Percentiles rank a stretch among this genome's conserved stretches.
phyloP scores from a whole-genome alignment of 83 land plant genomes.

The Diphasiastrum complanatum region DNA sequence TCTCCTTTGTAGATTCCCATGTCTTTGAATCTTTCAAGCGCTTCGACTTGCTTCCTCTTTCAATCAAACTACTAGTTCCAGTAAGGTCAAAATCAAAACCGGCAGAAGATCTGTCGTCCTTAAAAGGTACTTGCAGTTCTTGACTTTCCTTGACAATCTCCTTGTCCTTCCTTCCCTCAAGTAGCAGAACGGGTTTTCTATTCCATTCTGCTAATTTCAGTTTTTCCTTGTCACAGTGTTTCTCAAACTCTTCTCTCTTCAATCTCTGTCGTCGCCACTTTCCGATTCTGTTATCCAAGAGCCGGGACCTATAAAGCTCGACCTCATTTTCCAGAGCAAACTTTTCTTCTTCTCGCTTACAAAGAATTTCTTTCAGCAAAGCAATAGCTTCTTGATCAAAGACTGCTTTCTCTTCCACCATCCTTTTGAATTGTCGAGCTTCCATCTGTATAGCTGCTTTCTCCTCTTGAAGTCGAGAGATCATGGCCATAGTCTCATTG shows the following conservation, averaged over 20 bases:
- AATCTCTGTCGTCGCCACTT: constrained; percentile 26
- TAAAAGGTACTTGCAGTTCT: neutral
- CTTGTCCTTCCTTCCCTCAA: neutral
- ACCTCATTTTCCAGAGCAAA: constrained; percentile 58
- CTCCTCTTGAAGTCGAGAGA: constrained; percentile 64
- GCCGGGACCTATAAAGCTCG: constrained; percentile 39
- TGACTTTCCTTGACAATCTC: neutral
- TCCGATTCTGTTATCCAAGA: constrained; percentile 34
- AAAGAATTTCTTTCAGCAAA: constrained; percentile 56
- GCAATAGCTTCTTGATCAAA: constrained; percentile 73
- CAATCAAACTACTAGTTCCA: neutral
- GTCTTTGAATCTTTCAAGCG: no score
- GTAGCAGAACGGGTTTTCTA: no score
- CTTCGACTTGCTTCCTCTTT: no score
- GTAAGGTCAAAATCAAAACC: neutral
- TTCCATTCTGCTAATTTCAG: no score
- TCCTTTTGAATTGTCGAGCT: constrained; percentile 61
- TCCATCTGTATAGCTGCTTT: constrained; percentile 77
- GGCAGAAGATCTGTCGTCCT: neutral
- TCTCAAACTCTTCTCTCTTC: constrained; percentile 13
- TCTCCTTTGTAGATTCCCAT: no score
- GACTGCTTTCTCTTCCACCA: constrained; percentile 74
- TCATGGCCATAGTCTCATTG: constrained; percentile 72
- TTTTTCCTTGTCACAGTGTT: no score
- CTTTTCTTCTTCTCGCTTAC: constrained; percentile 61